A percentile compares a stretch with the other conserved stretches of the same genome.
These are phyloP conservation scores for Sanghuangporus sanghuang DNA, from an alignment of 1,284 basidiomycete species.

Conservation along the genomic window DNA sequence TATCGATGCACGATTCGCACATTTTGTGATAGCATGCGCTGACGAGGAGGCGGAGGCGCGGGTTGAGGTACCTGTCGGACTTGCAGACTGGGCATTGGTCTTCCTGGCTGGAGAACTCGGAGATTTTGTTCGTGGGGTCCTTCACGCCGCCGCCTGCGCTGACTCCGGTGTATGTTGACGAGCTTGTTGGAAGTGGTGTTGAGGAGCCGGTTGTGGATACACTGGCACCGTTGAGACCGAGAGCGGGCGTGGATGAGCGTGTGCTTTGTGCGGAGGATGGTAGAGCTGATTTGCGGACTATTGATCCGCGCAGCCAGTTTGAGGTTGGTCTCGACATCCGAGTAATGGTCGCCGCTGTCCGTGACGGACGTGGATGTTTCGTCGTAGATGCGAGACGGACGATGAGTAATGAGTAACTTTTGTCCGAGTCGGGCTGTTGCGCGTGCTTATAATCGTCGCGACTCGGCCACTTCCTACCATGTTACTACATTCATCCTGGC, in stretches of 20 bases:
- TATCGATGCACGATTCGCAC: slow-evolving; percentile 98
- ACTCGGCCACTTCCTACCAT: background rate
- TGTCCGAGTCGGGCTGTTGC: slow-evolving; percentile 4
- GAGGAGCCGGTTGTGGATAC: slow-evolving; percentile 44
- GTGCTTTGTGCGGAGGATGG: slow-evolving; percentile 41
- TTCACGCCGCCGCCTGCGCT: slow-evolving; percentile 65
- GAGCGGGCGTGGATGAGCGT: slow-evolving; percentile 60
- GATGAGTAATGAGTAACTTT: background rate
- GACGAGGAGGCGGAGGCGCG: slow-evolving; percentile 89
- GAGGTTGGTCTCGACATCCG: slow-evolving; percentile 11
- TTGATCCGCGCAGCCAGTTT: slow-evolving; percentile 64
- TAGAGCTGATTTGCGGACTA: slow-evolving; percentile 58
- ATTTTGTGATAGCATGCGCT: slow-evolving; percentile 99
- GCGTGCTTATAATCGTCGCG: slow-evolving; percentile 1
- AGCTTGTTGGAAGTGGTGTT: background rate
- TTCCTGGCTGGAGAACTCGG: slow-evolving; percentile 77
- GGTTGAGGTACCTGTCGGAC: slow-evolving; percentile 94
- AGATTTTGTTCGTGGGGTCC: slow-evolving; percentile 71
- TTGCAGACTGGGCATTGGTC: slow-evolving; percentile 98
- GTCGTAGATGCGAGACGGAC: background rate
- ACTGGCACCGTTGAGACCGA: slow-evolving; percentile 38
- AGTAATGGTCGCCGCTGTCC: background rate
- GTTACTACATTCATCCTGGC: slow-evolving; percentile 10
- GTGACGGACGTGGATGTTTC: too few species aligned
- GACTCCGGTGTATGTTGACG: background rate